Base-by-base conservation (phyloP, 2,329 filamentous ascomycete genomes). In the Calycina herbarum region DNA sequence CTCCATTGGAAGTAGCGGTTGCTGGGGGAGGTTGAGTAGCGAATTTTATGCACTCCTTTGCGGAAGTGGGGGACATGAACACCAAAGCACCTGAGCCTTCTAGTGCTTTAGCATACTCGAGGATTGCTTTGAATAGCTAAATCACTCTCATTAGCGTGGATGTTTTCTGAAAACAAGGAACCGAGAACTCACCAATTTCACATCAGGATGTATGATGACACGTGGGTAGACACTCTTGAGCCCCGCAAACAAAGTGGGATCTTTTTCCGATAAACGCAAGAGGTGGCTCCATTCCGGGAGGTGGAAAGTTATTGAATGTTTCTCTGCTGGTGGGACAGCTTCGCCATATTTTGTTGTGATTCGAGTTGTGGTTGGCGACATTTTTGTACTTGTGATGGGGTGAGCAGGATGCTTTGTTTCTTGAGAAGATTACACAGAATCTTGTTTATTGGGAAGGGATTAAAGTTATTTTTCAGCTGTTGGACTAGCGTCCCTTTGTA, bases 271-370 rank as follows among this genome's bases (percentile, higher is more conserved):
- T 33, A 72, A 66, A 20, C 63, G 61, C 13, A 71, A 33, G 35
- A 69, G 48, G 40, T 64, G 62, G 6, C 59, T 56, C 72, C 71
- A 73, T 56, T 54, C 51, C 15, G 71, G 71, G 27, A 73, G 45
- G 59, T 73, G 70, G 5, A 70, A 62, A 1, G 71, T 73, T 62
- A 74, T 72, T 7, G 72, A 64, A 66, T 74, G 72, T 27, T 67
- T 68, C n/a, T 65, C 61, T 27, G 62, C 67, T 10, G 71, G 72
- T 1, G 71, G 72, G 7, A 74, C 54, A 5, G 72, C 66, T 27
- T 66, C 45, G 3, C 69, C 65, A 20, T 59, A 27, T 7, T 60
- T 33, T 6, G 72, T 74, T 51, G 61, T 62, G 51, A 71, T 68
- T 63, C 45, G 60, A 33, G 62, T 48, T 48, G 45, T 51, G 48